Conservation (phyloP, 768 basidiomycete species). For the Phallus indusiatus region DNA sequence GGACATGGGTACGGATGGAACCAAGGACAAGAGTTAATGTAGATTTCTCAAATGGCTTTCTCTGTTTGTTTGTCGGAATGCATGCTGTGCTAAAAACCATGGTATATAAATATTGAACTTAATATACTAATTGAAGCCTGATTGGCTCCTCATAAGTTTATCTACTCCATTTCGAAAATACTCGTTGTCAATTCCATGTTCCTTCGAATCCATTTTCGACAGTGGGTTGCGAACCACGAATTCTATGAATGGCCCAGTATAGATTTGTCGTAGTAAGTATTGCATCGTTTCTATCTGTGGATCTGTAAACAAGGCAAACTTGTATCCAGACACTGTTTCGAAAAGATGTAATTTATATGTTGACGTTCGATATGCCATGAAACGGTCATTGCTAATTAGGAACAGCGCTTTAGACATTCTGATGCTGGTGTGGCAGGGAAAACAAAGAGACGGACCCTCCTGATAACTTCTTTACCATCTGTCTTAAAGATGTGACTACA, state of each 20-base stretch:
- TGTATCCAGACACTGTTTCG: slow-evolving; percentile 87
- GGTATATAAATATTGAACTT: background rate
- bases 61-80: background rate
- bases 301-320: slow-evolving; percentile 91
- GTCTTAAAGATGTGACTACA: slow-evolving; percentile 80
- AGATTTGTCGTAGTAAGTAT: slow-evolving; percentile 77
- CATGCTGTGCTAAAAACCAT: background rate
- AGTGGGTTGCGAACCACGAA: slow-evolving; percentile 91
- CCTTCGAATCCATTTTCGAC: slow-evolving; percentile 70
- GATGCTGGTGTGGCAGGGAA: background rate
- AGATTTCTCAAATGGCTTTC: background rate
- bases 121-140: slow-evolving; percentile 28
- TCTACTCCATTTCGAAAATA: slow-evolving; percentile 78
- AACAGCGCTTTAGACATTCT: background rate
- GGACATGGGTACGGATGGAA: background rate
- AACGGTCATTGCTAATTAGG: slow-evolving; percentile 70
- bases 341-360: slow-evolving; percentile 89
- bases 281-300: slow-evolving; percentile 76
- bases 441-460: slow-evolving; percentile 49
- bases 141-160: slow-evolving; percentile 55
- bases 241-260: slow-evolving; percentile 89
- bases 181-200: slow-evolving; percentile 87
- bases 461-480: slow-evolving; percentile 93
- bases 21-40: background rate
- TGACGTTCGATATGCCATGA: slow-evolving; percentile 84